Conservation (phyloP, 2,329 filamentous ascomycete species). For the Colletotrichum echinochloae region DNA sequence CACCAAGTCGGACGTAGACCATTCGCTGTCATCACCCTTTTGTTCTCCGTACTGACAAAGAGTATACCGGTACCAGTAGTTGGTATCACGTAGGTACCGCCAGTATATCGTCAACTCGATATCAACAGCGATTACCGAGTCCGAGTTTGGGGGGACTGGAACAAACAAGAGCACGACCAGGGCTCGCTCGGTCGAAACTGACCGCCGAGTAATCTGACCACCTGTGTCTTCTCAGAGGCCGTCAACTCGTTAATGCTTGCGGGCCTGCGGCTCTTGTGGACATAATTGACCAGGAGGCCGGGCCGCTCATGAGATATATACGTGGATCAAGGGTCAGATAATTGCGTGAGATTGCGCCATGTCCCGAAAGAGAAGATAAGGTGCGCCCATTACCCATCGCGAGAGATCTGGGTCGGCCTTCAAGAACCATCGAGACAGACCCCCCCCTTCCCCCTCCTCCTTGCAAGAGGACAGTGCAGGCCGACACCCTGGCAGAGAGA, state of each 20-base stretch:
- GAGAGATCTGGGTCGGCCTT: background rate
- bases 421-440: background rate
- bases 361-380: conserved; percentile 8
- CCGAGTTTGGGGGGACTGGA: background rate
- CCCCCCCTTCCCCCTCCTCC: too few species aligned
- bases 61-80: too few species aligned
- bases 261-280: conserved; percentile 28
- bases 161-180: conserved; percentile 13
- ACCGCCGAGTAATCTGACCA: background rate
- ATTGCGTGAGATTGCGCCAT: conserved; percentile 15
- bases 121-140: background rate
- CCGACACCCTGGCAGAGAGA: background rate
- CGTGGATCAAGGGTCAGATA: background rate
- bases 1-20: background rate
- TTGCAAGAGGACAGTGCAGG: background rate
- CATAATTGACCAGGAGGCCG: conserved; percentile 13
- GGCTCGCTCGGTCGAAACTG: conserved; percentile 28
- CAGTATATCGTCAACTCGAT: background rate
- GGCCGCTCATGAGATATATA: background rate
- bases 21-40: background rate
- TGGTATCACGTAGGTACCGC: background rate
- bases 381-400: conserved; percentile 13
- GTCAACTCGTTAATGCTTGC: background rate
- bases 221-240: background rate
- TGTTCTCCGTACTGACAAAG: background rate